Base-by-base conservation (phyloP, 768 basidiomycete species). In the Glaciozyma martinii region DNA sequence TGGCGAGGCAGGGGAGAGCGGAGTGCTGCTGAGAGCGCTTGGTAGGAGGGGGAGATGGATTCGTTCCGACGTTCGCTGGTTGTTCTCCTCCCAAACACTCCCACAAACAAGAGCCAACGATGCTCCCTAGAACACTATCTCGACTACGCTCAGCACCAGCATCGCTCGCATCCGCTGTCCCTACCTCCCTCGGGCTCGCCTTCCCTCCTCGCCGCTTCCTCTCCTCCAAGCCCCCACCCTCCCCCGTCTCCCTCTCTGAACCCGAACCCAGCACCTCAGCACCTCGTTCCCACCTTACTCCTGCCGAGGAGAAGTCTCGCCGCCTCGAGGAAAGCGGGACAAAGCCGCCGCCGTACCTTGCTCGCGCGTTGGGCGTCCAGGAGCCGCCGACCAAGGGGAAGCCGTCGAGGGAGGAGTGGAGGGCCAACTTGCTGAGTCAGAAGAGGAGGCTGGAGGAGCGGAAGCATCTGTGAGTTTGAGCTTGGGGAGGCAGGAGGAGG, bases 301-400 rank as follows among this genome's bases (percentile, higher is more conserved):
- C 68, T 15, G 59, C 58, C 10, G 68, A 70, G 16, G 47, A 16
- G 66, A 65, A 43, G 62, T 56, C 30, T 42, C 58, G n/a, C 6
- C 27, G 40, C 5, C 10, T 13, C 43, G 58, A 23, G 47, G 25
- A 68, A 49, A 56, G 55, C 16, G 49, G 65, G 43, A 67, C 70
- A 10, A 47, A 57, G 18, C 60, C 67, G 0, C 61, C 74, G 23
- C 73, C 74, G 8, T 68, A 67, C 47, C 69, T 78, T 12, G 62
- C 73, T 8, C 78, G 87, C 27, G 89, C 92, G 13, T 78, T 93
- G 15, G 92, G 92, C n/a, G 81, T 92, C 43, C 77, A 78, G 49
- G 82, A 86, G 62, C 79, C 80, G 29, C 92, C 90, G 1, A 82
- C 81, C 9, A 83, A 87, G 12, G 75, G 81, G 18, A 74, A 76